Percentiles rank a stretch among this genome's conserved stretches.
phyloP scores from a whole-genome alignment of 2,329 filamentous ascomycete species.

The Aspergillus latus region DNA sequence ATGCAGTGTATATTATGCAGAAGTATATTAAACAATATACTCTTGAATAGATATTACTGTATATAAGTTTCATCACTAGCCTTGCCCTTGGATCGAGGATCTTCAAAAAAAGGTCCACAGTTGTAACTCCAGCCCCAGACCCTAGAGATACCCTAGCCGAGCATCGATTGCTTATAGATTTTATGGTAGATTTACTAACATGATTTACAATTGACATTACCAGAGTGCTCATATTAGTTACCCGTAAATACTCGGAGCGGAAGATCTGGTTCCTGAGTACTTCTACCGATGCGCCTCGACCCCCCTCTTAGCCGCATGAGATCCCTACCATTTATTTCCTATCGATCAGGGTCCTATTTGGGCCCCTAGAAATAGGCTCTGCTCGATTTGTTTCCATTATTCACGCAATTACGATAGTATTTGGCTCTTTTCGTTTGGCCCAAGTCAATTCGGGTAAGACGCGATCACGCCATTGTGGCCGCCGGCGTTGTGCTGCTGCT shows the following conservation, averaged over 20 bases:
- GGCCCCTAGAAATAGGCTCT: not conserved
- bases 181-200: too few species aligned
- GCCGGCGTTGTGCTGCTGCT: not conserved
- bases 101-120: not conserved
- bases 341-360: too few species aligned
- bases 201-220: not conserved
- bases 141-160: too few species aligned
- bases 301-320: too few species aligned
- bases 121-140: not conserved
- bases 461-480: slow-evolving; percentile 13
- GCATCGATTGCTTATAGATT: too few species aligned
- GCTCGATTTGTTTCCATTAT: not conserved
- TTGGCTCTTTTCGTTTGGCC: not conserved
- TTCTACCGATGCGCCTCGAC: too few species aligned
- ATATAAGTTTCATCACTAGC: not conserved
- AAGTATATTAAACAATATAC: not conserved
- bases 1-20: not conserved
- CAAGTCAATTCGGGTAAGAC: slow-evolving; percentile 3
- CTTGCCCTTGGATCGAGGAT: slow-evolving; percentile 4
- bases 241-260: too few species aligned
- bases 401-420: not conserved
- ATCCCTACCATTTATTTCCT: too few species aligned
- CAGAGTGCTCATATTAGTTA: too few species aligned
- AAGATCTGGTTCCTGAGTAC: too few species aligned
- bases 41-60: not conserved